These are phyloP conservation scores for Fraxinus xanthoxyloides DNA, from an alignment of 305 asterid genomes.

Conservation along the genomic window DNA sequence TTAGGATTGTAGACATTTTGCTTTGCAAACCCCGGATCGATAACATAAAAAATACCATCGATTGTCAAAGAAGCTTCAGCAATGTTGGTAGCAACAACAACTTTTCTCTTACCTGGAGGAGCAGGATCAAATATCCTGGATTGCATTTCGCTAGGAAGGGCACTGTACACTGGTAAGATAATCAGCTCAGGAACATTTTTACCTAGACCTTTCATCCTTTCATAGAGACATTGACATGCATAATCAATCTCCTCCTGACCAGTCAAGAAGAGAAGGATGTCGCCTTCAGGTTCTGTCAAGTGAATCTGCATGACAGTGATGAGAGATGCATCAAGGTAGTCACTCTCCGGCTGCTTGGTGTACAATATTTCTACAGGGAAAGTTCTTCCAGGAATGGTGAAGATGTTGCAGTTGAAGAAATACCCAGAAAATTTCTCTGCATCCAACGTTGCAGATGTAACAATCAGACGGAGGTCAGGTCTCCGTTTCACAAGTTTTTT, in stretches of 20 bases:
- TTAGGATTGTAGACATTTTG: constrained; percentile 88
- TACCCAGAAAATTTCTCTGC: constrained; percentile 92
- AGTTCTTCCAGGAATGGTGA: constrained; percentile 88
- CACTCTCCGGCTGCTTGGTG: constrained; percentile 86
- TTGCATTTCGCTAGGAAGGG: constrained; percentile 91
- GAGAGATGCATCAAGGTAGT: constrained; percentile 77
- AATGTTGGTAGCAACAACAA: constrained; percentile 82
- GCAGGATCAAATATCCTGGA: constrained; percentile 86
- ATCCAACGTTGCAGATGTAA: constrained; percentile 88
- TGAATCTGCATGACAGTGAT: constrained; percentile 86
- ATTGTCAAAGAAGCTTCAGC: constrained; percentile 88
- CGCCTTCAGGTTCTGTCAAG: constrained; percentile 88
- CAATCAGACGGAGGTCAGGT: constrained; percentile 88
- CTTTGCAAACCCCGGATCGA: constrained; percentile 91
- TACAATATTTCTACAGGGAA: constrained; percentile 78
- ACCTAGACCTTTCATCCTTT: constrained; percentile 78
- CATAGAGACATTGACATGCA: constrained; percentile 76
- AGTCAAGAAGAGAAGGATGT: constrained; percentile 76
- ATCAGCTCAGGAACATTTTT: constrained; percentile 82
- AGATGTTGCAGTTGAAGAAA: constrained; percentile 82
- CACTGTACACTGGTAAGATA: constrained; percentile 81
- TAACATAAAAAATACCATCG: constrained; percentile 76
- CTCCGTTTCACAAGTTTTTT: constrained; percentile 72
- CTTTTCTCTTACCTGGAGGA: constrained; percentile 85
- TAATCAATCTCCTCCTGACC: constrained; percentile 94